Conservation (phyloP, 352 stramenopile species). For the Phytophthora rubi region DNA sequence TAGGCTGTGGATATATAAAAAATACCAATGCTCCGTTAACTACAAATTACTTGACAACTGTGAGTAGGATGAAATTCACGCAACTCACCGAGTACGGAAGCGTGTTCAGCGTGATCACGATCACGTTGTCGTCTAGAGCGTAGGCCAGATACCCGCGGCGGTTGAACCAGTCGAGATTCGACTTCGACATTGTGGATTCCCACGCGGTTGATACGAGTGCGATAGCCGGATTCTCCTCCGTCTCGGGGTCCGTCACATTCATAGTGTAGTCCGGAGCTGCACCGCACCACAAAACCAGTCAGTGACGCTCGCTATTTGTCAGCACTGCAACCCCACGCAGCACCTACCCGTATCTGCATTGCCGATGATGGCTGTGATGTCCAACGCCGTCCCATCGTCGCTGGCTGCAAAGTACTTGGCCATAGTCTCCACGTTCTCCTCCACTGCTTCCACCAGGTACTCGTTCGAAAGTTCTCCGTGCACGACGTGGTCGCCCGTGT, state of each 20-base stretch:
- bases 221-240: slow-evolving; percentile 63
- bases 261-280: slow-evolving; percentile 79
- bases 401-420: slow-evolving; percentile 57
- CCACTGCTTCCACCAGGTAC: slow-evolving; percentile 58
- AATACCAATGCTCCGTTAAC: slow-evolving; percentile 11
- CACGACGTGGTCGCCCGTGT: slow-evolving; percentile 74
- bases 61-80: neutral
- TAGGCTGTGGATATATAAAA: slow-evolving; percentile 41
- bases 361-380: slow-evolving; percentile 74
- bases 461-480: slow-evolving; percentile 61
- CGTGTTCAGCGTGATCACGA: slow-evolving; percentile 82
- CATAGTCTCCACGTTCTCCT: slow-evolving; percentile 64
- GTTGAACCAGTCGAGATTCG: slow-evolving; percentile 65
- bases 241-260: slow-evolving; percentile 68
- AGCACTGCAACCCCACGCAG: neutral
- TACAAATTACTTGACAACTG: neutral
- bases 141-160: slow-evolving; percentile 68
- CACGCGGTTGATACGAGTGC: slow-evolving; percentile 57
- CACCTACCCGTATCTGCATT: slow-evolving; percentile 70
- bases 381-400: slow-evolving; percentile 36
- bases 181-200: slow-evolving; percentile 53
- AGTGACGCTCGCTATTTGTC: neutral
- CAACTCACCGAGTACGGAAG: slow-evolving; percentile 76
- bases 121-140: slow-evolving; percentile 66
- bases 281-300: neutral